A percentile compares a stretch with the other conserved stretches of the same genome.
Conservation (phyloP, 2,329 filamentous ascomycete species). For the Cladophialophora yegresii region DNA sequence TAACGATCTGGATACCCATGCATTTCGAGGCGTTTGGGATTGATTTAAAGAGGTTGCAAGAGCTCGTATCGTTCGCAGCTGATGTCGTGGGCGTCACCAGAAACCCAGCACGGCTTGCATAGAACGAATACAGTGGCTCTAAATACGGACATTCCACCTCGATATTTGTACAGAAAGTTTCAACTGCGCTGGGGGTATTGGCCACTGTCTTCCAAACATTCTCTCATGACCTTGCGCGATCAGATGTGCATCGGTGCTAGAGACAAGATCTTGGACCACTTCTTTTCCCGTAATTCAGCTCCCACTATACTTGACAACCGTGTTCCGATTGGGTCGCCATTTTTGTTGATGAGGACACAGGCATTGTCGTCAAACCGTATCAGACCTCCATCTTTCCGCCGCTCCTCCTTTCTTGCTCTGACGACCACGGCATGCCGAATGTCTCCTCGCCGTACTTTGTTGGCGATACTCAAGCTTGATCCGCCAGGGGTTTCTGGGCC, state of each 20-base stretch:
- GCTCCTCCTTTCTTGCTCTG: slow-evolving; percentile 82
- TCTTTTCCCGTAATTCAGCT: slow-evolving; percentile 81
- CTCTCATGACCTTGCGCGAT: not conserved
- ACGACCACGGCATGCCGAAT: slow-evolving; percentile 96
- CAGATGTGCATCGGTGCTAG: slow-evolving; percentile 79
- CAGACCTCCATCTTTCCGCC: slow-evolving; percentile 83
- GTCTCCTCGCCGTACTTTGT: slow-evolving; percentile 95
- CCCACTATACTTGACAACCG: slow-evolving; percentile 91
- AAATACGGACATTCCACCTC: not conserved
- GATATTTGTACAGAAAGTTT: slow-evolving; percentile 8
- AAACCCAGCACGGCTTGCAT: not conserved
- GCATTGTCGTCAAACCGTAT: slow-evolving; percentile 97
- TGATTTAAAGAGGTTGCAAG: not conserved
- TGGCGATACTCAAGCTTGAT: slow-evolving; percentile 72
- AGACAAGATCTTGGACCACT: slow-evolving; percentile 98
- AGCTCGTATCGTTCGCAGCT: not conserved
- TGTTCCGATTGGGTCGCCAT: slow-evolving; percentile 90
- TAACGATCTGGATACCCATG: slow-evolving; percentile 8
- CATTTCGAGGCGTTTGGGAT: slow-evolving; percentile 21
- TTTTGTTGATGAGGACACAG: slow-evolving; percentile 95
- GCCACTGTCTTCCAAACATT: not conserved
- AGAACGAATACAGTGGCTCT: not conserved
- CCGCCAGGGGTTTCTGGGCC: slow-evolving; percentile 63
- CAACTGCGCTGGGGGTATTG: not conserved
- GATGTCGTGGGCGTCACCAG: not conserved